These are phyloP conservation scores for Leonotis leonurus DNA, from an alignment of 257 asterid species.

Conservation along the genomic window DNA sequence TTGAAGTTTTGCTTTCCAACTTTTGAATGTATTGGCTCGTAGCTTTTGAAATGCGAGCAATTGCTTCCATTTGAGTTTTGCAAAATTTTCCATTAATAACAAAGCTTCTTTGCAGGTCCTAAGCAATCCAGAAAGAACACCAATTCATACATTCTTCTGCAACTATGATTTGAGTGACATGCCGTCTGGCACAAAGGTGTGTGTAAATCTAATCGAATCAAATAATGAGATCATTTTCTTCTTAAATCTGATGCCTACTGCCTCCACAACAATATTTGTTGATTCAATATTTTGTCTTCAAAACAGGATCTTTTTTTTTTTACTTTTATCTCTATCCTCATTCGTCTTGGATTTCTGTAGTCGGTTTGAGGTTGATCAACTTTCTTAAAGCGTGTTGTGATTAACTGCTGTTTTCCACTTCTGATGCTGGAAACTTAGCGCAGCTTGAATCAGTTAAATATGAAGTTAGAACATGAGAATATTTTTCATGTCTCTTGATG, in stretches of 20 bases:
- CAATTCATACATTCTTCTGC: conserved; percentile 82
- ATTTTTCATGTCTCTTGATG: neutral
- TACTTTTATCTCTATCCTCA: neutral
- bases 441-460: neutral
- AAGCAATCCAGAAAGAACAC: conserved; percentile 95
- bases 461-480: neutral
- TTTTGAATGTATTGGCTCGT: neutral
- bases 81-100: neutral
- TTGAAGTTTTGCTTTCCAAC: neutral
- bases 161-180: conserved; percentile 88
- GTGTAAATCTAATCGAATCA: conserved; percentile 5
- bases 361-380: neutral
- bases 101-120: conserved; percentile 49
- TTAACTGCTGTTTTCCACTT: neutral
- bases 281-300: neutral
- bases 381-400: neutral
- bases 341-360: conserved; percentile 2
- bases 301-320: neutral
- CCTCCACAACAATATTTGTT: conserved; percentile 1
- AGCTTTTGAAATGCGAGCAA: neutral
- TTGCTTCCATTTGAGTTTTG: neutral
- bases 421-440: neutral
- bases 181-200: conserved; percentile 94
- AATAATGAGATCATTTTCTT: neutral
- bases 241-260: neutral